Evolutionary conservation across 768 basidiomycete species (phyloP).

Genomic region (Chalciporus piperatus): DNA sequence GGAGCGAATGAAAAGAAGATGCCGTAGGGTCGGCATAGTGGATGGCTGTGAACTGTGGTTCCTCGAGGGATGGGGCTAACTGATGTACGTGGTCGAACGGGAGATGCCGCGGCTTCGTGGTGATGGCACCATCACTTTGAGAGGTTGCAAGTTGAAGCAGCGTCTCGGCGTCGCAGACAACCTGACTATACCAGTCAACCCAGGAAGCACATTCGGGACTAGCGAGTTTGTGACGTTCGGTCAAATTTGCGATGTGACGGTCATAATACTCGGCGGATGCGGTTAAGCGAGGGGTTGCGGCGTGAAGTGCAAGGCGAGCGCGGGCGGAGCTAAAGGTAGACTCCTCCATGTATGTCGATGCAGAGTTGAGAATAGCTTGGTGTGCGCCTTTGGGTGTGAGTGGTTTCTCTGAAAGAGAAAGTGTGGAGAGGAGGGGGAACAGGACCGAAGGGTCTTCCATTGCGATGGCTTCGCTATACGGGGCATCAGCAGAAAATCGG

Average conservation of each 20-base stretch:
- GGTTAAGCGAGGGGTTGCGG: constrained; percentile 75
- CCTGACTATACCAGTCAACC: constrained; percentile 82
- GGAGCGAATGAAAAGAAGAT: constrained; percentile 66
- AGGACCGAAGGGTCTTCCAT: constrained; percentile 70
- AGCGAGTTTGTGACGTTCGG: constrained; percentile 25
- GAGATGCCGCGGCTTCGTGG: constrained; percentile 40
- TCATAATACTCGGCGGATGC: constrained; percentile 79
- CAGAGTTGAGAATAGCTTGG: constrained; percentile 34
- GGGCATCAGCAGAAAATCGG: background rate
- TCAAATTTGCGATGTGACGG: constrained; percentile 30
- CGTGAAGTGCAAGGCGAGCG: constrained; percentile 74
- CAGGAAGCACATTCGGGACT: constrained; percentile 56
- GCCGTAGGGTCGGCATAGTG: constrained; percentile 73
- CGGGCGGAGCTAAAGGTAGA: constrained; percentile 54
- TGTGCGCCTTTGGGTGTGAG: constrained; percentile 50
- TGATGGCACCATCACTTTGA: constrained; percentile 38
- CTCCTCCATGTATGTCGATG: constrained; percentile 45
- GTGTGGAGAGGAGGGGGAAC: constrained; percentile 67
- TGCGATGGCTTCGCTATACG: constrained; percentile 74
- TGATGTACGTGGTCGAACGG: constrained; percentile 79
- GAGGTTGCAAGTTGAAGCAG: constrained; percentile 51
- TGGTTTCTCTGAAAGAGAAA: constrained; percentile 47
- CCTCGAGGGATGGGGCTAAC: constrained; percentile 41
- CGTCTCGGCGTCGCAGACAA: constrained; percentile 64
- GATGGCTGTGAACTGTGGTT: constrained; percentile 63